Evolutionary conservation across 192 early-diverging fungal genomes (phyloP).

Genomic region (Linnemannia elongata): DNA sequence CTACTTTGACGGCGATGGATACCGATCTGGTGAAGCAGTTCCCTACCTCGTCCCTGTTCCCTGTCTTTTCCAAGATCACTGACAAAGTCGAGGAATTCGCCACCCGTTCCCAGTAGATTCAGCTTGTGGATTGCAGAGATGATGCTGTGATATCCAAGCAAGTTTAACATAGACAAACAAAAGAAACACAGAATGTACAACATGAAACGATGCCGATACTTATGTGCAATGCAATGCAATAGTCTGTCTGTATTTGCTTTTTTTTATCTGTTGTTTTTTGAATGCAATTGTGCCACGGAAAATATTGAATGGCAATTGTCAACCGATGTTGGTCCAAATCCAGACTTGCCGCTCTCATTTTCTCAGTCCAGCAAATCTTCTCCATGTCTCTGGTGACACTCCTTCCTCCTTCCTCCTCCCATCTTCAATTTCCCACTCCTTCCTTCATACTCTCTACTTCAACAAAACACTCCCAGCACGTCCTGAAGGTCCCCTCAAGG

Average conservation of each 20-base stretch:
- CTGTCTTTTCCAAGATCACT: slow-evolving; percentile 66
- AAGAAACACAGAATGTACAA: too few species aligned
- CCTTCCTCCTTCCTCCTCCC: neutral
- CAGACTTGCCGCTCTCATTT: neutral
- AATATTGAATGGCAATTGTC: too few species aligned
- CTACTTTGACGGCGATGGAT: slow-evolving; percentile 73
- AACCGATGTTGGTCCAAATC: too few species aligned
- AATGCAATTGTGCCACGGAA: too few species aligned
- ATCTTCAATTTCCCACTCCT: neutral
- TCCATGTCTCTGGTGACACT: neutral
- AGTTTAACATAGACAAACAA: neutral
- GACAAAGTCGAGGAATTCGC: slow-evolving; percentile 55
- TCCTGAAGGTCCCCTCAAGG: slow-evolving; percentile 1
- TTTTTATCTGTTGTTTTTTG: too few species aligned
- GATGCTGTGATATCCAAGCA: neutral
- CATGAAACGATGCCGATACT: too few species aligned
- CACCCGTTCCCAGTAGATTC: slow-evolving; percentile 26
- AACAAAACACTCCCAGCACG: neutral
- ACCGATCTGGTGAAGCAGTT: slow-evolving; percentile 62
- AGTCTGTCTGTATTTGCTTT: too few species aligned
- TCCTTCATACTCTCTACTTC: neutral
- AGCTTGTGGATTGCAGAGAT: neutral
- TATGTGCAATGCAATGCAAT: too few species aligned
- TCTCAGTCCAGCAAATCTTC: too few species aligned
- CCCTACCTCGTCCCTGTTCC: slow-evolving; percentile 64